These are phyloP conservation scores for Haberlea rhodopensis DNA, from an alignment of 257 asterid genomes.

Conservation along the genomic window DNA sequence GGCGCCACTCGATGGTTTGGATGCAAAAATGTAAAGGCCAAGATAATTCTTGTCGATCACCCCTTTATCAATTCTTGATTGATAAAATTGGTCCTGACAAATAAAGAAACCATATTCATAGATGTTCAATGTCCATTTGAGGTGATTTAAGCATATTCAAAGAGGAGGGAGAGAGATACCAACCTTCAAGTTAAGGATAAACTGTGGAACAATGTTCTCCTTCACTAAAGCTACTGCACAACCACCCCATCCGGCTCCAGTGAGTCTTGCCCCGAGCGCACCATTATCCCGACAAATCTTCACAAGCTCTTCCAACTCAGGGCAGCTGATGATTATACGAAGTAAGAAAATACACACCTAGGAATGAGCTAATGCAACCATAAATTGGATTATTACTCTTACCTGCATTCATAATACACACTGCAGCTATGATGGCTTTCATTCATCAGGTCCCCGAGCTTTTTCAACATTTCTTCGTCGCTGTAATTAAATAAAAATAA, in stretches of 20 bases:
- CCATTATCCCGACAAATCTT: conserved; percentile 67
- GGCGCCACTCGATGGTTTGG: conserved; percentile 97
- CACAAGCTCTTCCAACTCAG: conserved; percentile 92
- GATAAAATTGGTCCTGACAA: conserved; percentile 73
- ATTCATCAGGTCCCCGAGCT: background rate
- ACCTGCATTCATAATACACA: background rate
- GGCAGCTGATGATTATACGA: conserved; percentile 57
- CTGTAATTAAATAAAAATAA: background rate
- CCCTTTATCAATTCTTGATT: conserved; percentile 79
- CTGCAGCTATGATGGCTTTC: background rate
- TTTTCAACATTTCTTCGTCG: background rate
- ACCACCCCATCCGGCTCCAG: conserved; percentile 99
- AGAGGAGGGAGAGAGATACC: conserved; percentile 5
- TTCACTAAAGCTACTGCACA: conserved; percentile 97
- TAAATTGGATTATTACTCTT: background rate
- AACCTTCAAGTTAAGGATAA: conserved; percentile 88
- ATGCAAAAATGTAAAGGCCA: conserved; percentile 75
- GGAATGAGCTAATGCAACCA: background rate
- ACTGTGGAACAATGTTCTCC: conserved; percentile 75
- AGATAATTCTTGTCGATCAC: conserved; percentile 63
- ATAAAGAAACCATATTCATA: background rate
- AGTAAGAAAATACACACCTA: background rate
- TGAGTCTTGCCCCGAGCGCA: conserved; percentile 93
- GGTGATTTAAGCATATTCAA: background rate
- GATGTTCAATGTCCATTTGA: background rate